Evolutionary conservation across 768 basidiomycete genomes (phyloP).

Genomic region (Lactarius quietus): DNA sequence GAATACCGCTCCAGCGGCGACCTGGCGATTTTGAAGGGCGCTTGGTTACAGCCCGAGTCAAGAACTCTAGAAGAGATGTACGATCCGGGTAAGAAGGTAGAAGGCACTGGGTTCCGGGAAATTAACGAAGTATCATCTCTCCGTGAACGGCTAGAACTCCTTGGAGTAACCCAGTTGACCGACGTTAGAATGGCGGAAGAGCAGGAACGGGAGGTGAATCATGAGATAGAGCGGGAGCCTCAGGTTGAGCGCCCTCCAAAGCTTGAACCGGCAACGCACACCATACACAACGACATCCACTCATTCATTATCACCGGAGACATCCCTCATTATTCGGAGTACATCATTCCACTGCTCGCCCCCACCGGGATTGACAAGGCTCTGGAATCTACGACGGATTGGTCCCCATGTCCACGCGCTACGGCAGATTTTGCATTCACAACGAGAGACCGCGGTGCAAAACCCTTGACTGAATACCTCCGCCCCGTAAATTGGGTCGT

Average conservation of each 20-base stretch:
- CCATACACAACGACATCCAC: conserved; percentile 3
- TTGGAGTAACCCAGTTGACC: neutral
- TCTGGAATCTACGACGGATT: neutral
- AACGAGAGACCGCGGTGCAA: neutral
- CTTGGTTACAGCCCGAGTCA: conserved; percentile 6
- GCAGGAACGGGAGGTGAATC: conserved; percentile 9
- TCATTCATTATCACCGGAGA: neutral
- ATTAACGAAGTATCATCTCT: neutral
- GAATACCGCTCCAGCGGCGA: neutral
- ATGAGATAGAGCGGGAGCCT: conserved; percentile 1
- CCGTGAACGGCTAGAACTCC: neutral
- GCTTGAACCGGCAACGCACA: neutral
- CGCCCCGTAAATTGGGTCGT: conserved; percentile 19
- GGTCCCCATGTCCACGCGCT: conserved; percentile 8
- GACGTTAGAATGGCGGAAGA: conserved; percentile 4
- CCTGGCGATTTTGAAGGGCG: neutral
- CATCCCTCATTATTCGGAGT: neutral
- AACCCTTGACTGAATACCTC: conserved; percentile 1
- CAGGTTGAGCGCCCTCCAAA: conserved; percentile 1
- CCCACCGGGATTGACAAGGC: neutral
- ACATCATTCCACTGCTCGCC: neutral
- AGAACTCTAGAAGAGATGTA: conserved; percentile 5
- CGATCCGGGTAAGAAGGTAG: neutral
- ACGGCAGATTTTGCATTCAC: conserved; percentile 7
- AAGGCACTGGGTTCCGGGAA: neutral